Conservation (phyloP, 2,329 filamentous ascomycete species). For the Fusarium subglutinans region DNA sequence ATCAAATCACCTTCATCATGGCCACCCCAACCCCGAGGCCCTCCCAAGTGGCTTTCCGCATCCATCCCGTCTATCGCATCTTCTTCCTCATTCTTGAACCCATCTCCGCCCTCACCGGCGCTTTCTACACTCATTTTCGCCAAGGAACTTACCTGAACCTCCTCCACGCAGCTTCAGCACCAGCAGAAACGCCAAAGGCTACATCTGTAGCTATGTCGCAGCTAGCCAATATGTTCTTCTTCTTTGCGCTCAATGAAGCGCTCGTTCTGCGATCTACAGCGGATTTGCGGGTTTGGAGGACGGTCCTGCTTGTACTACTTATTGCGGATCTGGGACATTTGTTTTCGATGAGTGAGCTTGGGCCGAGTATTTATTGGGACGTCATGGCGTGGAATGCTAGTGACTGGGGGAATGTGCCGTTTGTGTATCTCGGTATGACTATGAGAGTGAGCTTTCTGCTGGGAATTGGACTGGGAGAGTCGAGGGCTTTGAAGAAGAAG, state of each 20-base stretch:
- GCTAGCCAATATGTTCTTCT: conserved; percentile 80
- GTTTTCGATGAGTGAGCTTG: conserved; percentile 70
- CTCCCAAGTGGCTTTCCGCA: conserved; percentile 50
- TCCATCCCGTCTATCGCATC: conserved; percentile 71
- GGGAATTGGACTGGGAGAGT: conserved; percentile 61
- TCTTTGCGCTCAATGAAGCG: conserved; percentile 81
- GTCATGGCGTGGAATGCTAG: conserved; percentile 71
- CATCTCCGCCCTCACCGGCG: conserved; percentile 61
- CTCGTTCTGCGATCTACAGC: conserved; percentile 75
- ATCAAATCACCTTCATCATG: conserved; percentile 35
- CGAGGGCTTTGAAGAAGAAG: conserved; percentile 39
- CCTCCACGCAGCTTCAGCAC: conserved; percentile 64
- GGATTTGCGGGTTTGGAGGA: conserved; percentile 75
- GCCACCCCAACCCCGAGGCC: conserved; percentile 29
- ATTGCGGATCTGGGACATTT: conserved; percentile 82
- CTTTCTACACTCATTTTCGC: conserved; percentile 61
- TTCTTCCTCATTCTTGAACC: conserved; percentile 82
- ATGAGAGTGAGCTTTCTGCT: conserved; percentile 68
- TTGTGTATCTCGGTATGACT: conserved; percentile 72
- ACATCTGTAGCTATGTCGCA: conserved; percentile 77
- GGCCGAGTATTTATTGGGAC: conserved; percentile 70
- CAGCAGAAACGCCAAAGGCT: conserved; percentile 59
- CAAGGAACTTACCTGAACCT: conserved; percentile 69
- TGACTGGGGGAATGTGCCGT: conserved; percentile 74
- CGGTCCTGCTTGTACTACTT: conserved; percentile 72